Base-by-base conservation (phyloP, 2,329 filamentous ascomycete genomes). In the Diaporthe australafricana region DNA sequence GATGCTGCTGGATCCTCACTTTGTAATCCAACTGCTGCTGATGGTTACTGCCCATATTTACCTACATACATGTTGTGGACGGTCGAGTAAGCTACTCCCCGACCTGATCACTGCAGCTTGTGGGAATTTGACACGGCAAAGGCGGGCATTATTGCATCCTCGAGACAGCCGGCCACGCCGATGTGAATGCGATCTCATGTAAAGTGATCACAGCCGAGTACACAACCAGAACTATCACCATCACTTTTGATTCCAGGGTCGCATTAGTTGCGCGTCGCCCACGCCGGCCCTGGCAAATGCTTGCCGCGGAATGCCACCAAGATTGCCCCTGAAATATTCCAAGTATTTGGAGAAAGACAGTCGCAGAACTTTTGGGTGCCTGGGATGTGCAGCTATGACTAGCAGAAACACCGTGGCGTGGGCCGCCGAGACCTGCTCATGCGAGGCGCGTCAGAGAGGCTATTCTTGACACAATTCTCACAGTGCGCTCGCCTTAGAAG, bases 251-350 rank as follows among this genome's bases (percentile, higher is more conserved):
- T 40, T 25, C 32, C 35, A 40, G 9, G 11, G 55, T 57, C 40
- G 55, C 55, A 57, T 17, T 27, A 40, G n/a, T 42, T 57, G 35
- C 55, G 55, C 35, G 55, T 27, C 55, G 35, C 55, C 35, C 55
- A 40, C n/a, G n/a, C 55, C 35, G n/a, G 32, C 7, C 35, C 20
- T 4, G 35, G n/a, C 5, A 12, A 14, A 27, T 40, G n/a, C 35
- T 57, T 12, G 35, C 35, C 4, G 25, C 8, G 35, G 14, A 17
- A 57, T 40, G 32, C 55, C 55, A 57, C n/a, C 4, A 38, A n/a
- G 3, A 27, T 2, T 40, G 55, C 55, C 55, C 30, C n/a, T 40
- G 55, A 17, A 40, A 40, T 16, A 25, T 16, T 25, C 22, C 22
- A 35, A n/a, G 17, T 40, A 25, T 40, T 11, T 57, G n/a, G n/a